phyloP scores from a whole-genome alignment of 108 stramenopile species.

The Nitzschia sp. region DNA sequence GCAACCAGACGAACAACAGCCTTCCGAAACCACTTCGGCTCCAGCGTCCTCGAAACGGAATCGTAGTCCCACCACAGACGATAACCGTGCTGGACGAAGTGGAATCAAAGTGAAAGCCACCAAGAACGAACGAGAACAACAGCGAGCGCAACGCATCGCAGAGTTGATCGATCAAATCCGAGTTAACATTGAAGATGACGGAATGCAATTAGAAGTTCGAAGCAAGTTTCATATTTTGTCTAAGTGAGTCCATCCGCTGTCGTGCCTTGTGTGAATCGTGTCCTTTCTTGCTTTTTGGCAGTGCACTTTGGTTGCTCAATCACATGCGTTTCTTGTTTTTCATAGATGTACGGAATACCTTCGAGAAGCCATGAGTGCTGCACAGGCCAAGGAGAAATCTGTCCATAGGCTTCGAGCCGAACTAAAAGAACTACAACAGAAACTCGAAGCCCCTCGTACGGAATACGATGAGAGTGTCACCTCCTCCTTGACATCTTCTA shows the following conservation, averaged over 20 bases:
- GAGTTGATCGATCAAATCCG: slow-evolving; percentile 72
- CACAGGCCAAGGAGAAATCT: slow-evolving; percentile 63
- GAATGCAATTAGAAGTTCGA: slow-evolving; percentile 75
- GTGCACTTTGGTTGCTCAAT: too few species aligned
- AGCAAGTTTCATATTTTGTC: slow-evolving; percentile 84
- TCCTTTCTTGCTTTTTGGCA: too few species aligned
- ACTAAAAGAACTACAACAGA: slow-evolving; percentile 40
- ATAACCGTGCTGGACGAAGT: too few species aligned
- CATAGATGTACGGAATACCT: slow-evolving; percentile 74
- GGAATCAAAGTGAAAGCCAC: background rate
- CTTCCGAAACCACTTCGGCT: too few species aligned
- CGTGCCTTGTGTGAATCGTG: too few species aligned
- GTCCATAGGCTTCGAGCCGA: slow-evolving; percentile 54
- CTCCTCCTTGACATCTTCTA: slow-evolving; percentile 54
- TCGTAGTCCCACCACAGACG: too few species aligned
- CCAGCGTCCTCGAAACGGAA: too few species aligned
- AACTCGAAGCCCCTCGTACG: slow-evolving; percentile 52
- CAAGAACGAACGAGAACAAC: slow-evolving; percentile 73
- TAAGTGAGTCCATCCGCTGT: slow-evolving; percentile 58
- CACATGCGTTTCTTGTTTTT: background rate
- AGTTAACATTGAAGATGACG: slow-evolving; percentile 66
- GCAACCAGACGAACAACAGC: too few species aligned
- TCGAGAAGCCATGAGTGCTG: slow-evolving; percentile 56
- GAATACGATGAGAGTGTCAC: slow-evolving; percentile 67
- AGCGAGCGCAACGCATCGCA: slow-evolving; percentile 76